Evolutionary conservation across 73 alveolate genomes (phyloP), one percentile per base, ranked within the genome.

Genomic region (Tetrahymena borealis): DNA sequence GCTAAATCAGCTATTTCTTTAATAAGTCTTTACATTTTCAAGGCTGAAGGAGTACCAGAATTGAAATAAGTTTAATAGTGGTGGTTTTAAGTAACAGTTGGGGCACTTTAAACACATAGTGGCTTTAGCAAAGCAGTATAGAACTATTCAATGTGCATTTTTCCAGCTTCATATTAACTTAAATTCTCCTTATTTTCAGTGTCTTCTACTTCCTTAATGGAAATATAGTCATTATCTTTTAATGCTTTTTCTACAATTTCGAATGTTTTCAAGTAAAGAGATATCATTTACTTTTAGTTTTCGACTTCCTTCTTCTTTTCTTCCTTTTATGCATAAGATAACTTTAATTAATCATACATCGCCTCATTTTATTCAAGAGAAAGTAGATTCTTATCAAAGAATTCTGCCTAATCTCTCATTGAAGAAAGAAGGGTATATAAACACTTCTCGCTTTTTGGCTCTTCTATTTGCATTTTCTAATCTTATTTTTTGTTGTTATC

Each of bases 1-100:
- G 99, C 99, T 15, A 98, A 91, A 78, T 97, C 99, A 32, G 99
- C 97, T 31, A 98, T 96, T 96, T 98, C 99, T 94, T 97, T 96
- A 3, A 99, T 98, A 39, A 98, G 91, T 60, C 99, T 93, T 78
- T 79, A 32, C 95, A 93, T 93, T 40, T 93, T 93, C 9, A 38
- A 32, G 35, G 90, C 36, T 10, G 93, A 32, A 60, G 95, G 95
- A 93, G 38, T 93, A 12, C 78, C 78, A 5, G 95, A 79, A 7
- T 42, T 15, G 13, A n/a, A 28, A 90, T 78, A 38, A 18, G 3
- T 39, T 11, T 78, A 35, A 7, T 78, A 18, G 39, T 79, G 91
- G 11, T 85, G 78, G 32, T 78, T 40, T 37, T 79, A 78, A 32
- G 28, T 35, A 15, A 78, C 78, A 31, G 78, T 77, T 10, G 38